Evolutionary conservation across 106 monocot species (phyloP).

Genomic region (Gastrodia elata): DNA sequence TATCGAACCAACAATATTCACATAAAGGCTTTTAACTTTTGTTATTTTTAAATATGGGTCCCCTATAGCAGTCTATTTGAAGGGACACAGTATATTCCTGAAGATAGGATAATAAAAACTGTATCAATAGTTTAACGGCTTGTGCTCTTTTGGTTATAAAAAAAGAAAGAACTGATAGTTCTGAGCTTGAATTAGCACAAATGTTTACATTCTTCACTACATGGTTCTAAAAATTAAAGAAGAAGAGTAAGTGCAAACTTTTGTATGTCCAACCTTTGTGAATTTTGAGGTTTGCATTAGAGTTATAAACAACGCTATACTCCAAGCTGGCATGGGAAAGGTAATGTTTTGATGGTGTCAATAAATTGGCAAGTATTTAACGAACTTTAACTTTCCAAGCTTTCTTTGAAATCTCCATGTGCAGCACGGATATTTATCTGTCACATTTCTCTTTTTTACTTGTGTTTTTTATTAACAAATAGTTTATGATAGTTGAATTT

Average conservation of each 20-base stretch:
- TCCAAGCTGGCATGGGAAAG: neutral
- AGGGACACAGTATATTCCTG: neutral
- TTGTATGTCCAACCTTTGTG: neutral
- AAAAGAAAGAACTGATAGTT: neutral
- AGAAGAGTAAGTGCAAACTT: neutral
- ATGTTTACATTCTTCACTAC: neutral
- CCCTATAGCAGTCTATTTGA: too few relatives aligned
- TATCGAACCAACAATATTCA: too few relatives aligned
- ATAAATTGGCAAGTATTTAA: neutral
- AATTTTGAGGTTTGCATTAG: neutral
- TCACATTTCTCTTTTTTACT: neutral
- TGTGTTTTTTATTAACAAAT: neutral
- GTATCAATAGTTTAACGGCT: neutral
- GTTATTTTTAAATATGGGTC: too few relatives aligned
- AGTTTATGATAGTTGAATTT: neutral
- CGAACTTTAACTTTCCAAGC: neutral
- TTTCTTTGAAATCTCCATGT: neutral
- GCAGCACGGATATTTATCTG: neutral
- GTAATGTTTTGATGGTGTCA: neutral
- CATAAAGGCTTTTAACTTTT: too few relatives aligned
- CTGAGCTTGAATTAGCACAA: neutral
- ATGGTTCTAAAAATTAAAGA: neutral
- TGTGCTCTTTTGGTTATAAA: neutral
- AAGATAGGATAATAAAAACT: neutral
- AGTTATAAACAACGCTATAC: neutral